Percentiles rank a stretch among this genome's conserved stretches.
phyloP scores from a whole-genome alignment of 2,329 filamentous ascomycete genomes.

The Phialophora expanda region DNA sequence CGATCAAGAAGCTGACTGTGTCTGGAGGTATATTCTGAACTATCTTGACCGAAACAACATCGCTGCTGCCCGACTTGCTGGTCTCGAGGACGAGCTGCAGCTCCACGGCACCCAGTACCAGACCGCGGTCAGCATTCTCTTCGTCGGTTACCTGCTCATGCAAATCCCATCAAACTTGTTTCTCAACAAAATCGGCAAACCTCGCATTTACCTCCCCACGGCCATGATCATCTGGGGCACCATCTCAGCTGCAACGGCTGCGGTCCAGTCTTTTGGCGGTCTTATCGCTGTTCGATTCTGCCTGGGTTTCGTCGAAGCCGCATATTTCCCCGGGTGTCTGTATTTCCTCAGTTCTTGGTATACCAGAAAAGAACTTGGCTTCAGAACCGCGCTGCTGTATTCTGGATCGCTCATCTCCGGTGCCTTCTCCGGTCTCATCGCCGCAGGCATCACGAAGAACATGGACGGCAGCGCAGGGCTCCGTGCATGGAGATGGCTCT shows the following conservation, averaged over 20 bases:
- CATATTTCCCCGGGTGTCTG: conserved; percentile 64
- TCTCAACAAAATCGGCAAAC: conserved; percentile 49
- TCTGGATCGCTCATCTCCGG: conserved; percentile 70
- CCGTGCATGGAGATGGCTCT: conserved; percentile 66
- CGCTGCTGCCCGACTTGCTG: conserved; percentile 59
- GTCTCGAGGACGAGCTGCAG: conserved; percentile 54
- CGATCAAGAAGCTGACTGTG: conserved; percentile 48
- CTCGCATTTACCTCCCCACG: conserved; percentile 52
- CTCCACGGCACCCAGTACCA: conserved; percentile 38
- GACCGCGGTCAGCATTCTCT: conserved; percentile 52
- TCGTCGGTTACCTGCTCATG: conserved; percentile 69
- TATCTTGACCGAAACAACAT: conserved; percentile 69
- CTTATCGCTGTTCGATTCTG: conserved; percentile 51
- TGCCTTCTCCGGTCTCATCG: conserved; percentile 71
- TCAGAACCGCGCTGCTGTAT: conserved; percentile 44
- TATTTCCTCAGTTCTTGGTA: conserved; percentile 52
- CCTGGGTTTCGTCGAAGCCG: conserved; percentile 47
- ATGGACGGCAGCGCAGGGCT: conserved; percentile 60
- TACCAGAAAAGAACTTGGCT: conserved; percentile 53
- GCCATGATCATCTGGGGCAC: conserved; percentile 47
- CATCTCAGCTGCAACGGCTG: conserved; percentile 45
- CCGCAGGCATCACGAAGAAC: conserved; percentile 68
- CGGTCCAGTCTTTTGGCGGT: conserved; percentile 49
- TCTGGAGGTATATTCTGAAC: conserved; percentile 70
- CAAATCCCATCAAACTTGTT: conserved; percentile 46